Evolutionary conservation across 352 stramenopile genomes (phyloP).

Genomic region (Globisporangium recalcitrans): DNA sequence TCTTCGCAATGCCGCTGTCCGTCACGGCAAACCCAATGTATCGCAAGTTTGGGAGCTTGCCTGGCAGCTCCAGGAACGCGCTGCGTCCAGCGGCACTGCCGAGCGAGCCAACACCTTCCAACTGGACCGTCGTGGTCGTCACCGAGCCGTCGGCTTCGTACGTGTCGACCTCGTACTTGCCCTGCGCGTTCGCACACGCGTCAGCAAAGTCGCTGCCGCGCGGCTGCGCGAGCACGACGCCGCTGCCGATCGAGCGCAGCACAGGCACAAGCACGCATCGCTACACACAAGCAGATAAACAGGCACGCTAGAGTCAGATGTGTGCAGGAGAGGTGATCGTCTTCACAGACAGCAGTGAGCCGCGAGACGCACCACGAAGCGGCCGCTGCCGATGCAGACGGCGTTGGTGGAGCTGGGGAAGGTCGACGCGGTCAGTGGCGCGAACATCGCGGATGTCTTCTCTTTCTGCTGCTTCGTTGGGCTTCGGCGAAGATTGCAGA

Average conservation of each 20-base stretch:
- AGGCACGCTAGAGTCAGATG: not conserved
- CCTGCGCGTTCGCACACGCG: conserved; percentile 23
- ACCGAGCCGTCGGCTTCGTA: conserved; percentile 44
- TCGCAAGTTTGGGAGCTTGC: conserved; percentile 20
- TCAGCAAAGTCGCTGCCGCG: conserved; percentile 49
- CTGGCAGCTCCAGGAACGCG: conserved; percentile 22
- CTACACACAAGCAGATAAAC: conserved; percentile 13
- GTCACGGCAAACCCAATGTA: conserved; percentile 9
- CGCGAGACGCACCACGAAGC: conserved; percentile 25
- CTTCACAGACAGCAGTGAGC: not conserved
- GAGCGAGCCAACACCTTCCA: conserved; percentile 28
- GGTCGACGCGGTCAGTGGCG: conserved; percentile 3
- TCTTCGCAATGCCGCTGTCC: conserved; percentile 26
- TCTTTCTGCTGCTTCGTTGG: conserved; percentile 1
- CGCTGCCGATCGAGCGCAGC: conserved; percentile 28
- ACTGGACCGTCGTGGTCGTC: conserved; percentile 28
- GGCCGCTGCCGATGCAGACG: conserved; percentile 29
- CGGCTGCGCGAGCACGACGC: conserved; percentile 62
- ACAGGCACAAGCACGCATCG: conserved; percentile 58
- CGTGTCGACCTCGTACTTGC: conserved; percentile 64
- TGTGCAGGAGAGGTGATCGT: not conserved
- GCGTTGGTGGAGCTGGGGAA: conserved; percentile 14
- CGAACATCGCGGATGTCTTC: not conserved
- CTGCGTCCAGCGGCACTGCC: conserved; percentile 15
- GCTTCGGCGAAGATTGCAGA: conserved; percentile 10